Conservation (phyloP, 805 yeast species). For the Candida ipomoeae region DNA sequence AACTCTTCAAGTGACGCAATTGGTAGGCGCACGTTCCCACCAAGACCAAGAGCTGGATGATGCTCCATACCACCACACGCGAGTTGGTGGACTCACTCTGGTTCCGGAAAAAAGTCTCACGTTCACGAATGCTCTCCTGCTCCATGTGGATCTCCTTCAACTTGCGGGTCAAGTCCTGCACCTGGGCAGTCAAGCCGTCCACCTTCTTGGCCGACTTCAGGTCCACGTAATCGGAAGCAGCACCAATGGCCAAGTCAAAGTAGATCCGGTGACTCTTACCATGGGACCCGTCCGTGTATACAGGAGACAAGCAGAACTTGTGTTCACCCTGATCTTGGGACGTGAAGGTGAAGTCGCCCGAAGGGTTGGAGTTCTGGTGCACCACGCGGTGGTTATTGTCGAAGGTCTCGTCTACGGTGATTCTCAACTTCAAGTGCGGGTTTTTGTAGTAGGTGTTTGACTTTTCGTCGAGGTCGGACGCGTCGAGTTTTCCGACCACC, state of each 20-base stretch:
- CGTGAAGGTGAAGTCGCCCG: slow-evolving; percentile 73
- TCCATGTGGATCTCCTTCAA: slow-evolving; percentile 59
- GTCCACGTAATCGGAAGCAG: slow-evolving; percentile 57
- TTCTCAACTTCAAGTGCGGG: slow-evolving; percentile 54
- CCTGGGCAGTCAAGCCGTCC: slow-evolving; percentile 49
- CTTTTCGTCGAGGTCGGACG: slow-evolving; percentile 53
- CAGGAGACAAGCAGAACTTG: slow-evolving; percentile 63
- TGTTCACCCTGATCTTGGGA: slow-evolving; percentile 85
- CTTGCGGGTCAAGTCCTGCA: slow-evolving; percentile 54
- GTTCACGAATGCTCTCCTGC: slow-evolving; percentile 64
- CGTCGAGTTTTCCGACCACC: slow-evolving; percentile 71
- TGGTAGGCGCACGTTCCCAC: slow-evolving; percentile 71
- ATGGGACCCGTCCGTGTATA: slow-evolving; percentile 66
- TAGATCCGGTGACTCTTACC: slow-evolving; percentile 62
- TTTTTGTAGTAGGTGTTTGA: slow-evolving; percentile 48
- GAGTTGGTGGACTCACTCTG: slow-evolving; percentile 72
- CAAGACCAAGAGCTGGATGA: slow-evolving; percentile 66
- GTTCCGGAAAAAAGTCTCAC: slow-evolving; percentile 75
- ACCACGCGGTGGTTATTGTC: slow-evolving; percentile 80
- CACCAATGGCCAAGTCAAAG: slow-evolving; percentile 69
- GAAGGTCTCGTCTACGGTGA: slow-evolving; percentile 51
- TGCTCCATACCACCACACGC: slow-evolving; percentile 68
- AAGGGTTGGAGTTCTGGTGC: slow-evolving; percentile 55
- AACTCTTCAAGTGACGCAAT: slow-evolving; percentile 68
- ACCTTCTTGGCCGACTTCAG: slow-evolving; percentile 54